A percentile compares a stretch with the other conserved stretches of the same genome.
Conservation (phyloP, 257 asterid species). For the Solanum rostratum region DNA sequence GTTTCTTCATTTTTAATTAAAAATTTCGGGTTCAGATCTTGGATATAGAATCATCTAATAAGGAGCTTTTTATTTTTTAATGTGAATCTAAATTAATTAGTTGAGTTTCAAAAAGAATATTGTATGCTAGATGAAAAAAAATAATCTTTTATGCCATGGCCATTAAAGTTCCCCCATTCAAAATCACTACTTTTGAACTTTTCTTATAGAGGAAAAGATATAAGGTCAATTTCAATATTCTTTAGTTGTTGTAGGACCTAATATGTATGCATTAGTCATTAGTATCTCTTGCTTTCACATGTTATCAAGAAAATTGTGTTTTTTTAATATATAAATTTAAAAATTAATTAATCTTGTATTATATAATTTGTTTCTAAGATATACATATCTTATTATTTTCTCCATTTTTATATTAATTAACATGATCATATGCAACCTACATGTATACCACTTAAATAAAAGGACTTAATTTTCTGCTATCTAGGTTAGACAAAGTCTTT, state of each 20-base stretch:
- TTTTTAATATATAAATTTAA: neutral
- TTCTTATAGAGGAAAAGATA: neutral
- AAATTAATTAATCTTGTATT: neutral
- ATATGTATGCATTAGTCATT: neutral
- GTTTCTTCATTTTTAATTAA: neutral
- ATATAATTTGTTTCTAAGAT: neutral
- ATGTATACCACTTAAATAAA: neutral
- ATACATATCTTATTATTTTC: neutral
- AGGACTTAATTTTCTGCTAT: neutral
- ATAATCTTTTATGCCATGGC: neutral
- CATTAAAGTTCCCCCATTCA: neutral
- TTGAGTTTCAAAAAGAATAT: fast-evolving
- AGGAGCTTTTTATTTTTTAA: fast-evolving
- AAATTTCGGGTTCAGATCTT: neutral
- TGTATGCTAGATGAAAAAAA: too few relatives aligned
- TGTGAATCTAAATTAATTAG: fast-evolving
- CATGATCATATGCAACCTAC: neutral
- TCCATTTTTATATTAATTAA: neutral
- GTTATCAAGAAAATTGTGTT: neutral
- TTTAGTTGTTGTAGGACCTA: neutral
- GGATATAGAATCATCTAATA: neutral
- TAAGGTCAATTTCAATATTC: neutral
- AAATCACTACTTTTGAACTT: neutral
- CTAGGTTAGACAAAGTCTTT: neutral
- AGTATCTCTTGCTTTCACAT: neutral